Base-by-base conservation (phyloP, 2,329 filamentous ascomycete genomes). In the Cyphellophora attinorum region DNA sequence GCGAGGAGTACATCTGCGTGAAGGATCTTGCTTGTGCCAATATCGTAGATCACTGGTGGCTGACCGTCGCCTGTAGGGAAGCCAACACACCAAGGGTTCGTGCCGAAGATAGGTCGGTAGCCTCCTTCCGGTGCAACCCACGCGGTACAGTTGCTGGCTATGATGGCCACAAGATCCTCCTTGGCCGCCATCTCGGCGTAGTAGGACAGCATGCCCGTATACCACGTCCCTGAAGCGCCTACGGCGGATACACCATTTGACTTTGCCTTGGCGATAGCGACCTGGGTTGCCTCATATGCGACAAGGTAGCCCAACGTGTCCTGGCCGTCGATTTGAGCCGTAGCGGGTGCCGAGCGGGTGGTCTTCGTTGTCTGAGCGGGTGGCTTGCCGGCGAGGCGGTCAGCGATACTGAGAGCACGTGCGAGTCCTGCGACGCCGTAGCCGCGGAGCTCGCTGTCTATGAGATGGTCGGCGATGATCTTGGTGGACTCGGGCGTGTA, bases 41-140 rank as follows among this genome's bases (percentile, higher is more conserved):
- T 39, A 23, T 42, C 40, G 28, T 39, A 42, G 30, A 42, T 42
- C 18, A 42, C 32, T 4, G 40, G 40, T n/a, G n/a, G n/a, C n/a
- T n/a, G n/a, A 4, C 21, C 25, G 6, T 17, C 29, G 10, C 35
- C 30, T 2, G 39, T 28, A 8, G 40, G 40, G n/a, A 42, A 25
- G 5, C 40, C 40, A 18, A 42, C 37, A 36, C 40, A 42, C 21
- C 36, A 39, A 2, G 40, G 40, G 15, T 42, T 42, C 23, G 40
- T 42, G 11, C 40, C 40, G 6, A 42, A 21, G 2, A 39, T 29
- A 27, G 36, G 33, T 29, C 36, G 38, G 30, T 36, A 39, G 5
- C 32, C 38, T 2, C 40, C 40, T 14, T 42, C 21, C 5, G 40
- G 40, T 5, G 40, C 40, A 2, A 42, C 40, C 36, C 36, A 42